Percentiles rank a stretch among this genome's conserved stretches.
Evolutionary conservation across 1,284 basidiomycete species (phyloP).

Genomic region (Xerocomus nothofagi): DNA sequence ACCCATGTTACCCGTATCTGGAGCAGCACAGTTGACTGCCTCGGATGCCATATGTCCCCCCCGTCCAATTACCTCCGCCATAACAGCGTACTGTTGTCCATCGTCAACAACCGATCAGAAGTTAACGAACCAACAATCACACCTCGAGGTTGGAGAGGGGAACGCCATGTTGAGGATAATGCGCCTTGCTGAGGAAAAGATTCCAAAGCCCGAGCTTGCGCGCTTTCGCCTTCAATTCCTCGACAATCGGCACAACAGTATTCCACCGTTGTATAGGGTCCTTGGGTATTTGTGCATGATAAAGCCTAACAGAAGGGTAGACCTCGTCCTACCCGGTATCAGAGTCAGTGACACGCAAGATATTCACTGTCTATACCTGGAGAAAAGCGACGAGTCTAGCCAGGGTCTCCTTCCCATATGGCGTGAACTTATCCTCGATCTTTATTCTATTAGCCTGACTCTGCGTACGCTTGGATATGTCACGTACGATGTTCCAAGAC

Average conservation of each 20-base stretch:
- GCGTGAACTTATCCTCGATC: constrained; percentile 91
- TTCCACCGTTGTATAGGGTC: constrained; percentile 83
- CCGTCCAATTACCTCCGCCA: constrained; percentile 93
- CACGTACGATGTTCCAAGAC: constrained; percentile 77
- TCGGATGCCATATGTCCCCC: constrained; percentile 82
- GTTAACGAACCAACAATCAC: constrained; percentile 17
- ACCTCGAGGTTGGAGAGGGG: constrained; percentile 92
- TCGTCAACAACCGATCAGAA: constrained; percentile 3
- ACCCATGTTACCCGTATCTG: constrained; percentile 97
- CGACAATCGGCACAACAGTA: constrained; percentile 78
- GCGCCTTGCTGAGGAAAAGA: constrained; percentile 91
- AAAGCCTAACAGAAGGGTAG: constrained; percentile 75
- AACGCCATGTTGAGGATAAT: constrained; percentile 89
- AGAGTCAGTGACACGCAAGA: constrained; percentile 1
- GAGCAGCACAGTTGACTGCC: constrained; percentile 89
- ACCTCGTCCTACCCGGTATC: constrained; percentile 73
- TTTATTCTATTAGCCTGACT: constrained; percentile 34
- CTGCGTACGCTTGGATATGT: constrained; percentile 1
- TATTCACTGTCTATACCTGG: constrained; percentile 55
- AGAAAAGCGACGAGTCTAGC: constrained; percentile 84
- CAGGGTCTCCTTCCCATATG: constrained; percentile 84
- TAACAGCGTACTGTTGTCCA: constrained; percentile 79
- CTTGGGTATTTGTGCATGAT: constrained; percentile 79
- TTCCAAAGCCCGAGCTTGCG: constrained; percentile 93
- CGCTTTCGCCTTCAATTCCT: constrained; percentile 87